Evolutionary conservation across 495 filamentous ascomycete species (phyloP).

Genomic region (Xylaria palmicola): DNA sequence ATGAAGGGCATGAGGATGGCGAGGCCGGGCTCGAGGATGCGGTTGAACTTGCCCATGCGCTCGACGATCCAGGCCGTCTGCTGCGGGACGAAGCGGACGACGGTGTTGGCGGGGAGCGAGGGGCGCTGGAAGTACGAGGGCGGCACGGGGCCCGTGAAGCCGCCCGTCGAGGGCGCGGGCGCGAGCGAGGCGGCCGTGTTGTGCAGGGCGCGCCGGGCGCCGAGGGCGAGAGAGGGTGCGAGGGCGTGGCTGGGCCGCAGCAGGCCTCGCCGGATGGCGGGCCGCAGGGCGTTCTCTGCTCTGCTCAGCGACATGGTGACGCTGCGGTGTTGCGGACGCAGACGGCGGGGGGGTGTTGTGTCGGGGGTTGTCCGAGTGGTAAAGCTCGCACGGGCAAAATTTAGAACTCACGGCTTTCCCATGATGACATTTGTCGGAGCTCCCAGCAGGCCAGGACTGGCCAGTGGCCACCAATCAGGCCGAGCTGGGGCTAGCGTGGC

Average conservation of each 20-base stretch:
- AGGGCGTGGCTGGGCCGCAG: not conserved
- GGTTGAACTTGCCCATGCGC: slow-evolving; percentile 95
- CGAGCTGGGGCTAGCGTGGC: too few relatives aligned
- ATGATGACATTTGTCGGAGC: slow-evolving; percentile 4
- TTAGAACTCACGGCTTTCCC: not conserved
- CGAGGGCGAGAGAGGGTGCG: slow-evolving; percentile 19
- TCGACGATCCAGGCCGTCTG: slow-evolving; percentile 99
- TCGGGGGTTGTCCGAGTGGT: not conserved
- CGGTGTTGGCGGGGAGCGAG: slow-evolving; percentile 82
- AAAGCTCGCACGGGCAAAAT: not conserved
- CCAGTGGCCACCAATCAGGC: too few relatives aligned
- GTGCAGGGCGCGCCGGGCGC: slow-evolving; percentile 31
- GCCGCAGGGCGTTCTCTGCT: slow-evolving; percentile 11
- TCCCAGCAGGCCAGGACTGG: too few relatives aligned
- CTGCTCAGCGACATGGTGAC: slow-evolving; percentile 17
- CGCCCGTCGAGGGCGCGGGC: slow-evolving; percentile 5
- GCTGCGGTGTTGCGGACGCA: slow-evolving; percentile 7
- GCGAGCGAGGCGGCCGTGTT: slow-evolving; percentile 22
- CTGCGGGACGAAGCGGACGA: slow-evolving; percentile 96
- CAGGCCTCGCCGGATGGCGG: slow-evolving; percentile 9
- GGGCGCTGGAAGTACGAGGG: slow-evolving; percentile 58
- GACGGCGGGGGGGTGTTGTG: not conserved
- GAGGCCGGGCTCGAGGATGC: slow-evolving; percentile 87
- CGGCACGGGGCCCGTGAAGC: slow-evolving; percentile 35
- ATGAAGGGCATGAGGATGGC: slow-evolving; percentile 87